Conservation (phyloP, 805 yeast genomes). For the Spathaspora hagerdaliae region DNA sequence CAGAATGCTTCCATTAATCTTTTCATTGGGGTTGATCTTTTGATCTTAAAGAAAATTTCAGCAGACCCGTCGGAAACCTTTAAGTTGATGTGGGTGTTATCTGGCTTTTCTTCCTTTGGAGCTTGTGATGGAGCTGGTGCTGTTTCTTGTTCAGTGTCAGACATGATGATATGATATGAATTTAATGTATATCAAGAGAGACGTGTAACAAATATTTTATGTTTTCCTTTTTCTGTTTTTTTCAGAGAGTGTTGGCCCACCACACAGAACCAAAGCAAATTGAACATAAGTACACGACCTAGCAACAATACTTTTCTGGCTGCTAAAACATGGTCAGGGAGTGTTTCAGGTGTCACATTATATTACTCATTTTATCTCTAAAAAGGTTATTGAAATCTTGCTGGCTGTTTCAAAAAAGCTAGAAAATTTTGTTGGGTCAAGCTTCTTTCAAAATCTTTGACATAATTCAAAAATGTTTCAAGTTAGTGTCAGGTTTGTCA, state of each 20-base stretch:
- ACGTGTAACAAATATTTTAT: background rate
- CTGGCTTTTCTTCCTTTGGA: constrained; percentile 45
- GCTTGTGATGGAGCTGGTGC: constrained; percentile 8
- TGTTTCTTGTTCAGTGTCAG: constrained; percentile 13
- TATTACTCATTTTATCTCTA: too few relatives aligned
- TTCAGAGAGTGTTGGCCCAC: background rate
- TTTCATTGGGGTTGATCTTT: constrained; percentile 84
- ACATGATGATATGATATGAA: constrained; percentile 11
- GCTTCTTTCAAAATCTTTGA: too few relatives aligned
- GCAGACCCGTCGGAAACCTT: constrained; percentile 92
- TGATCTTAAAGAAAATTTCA: constrained; percentile 93
- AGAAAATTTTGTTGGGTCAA: too few relatives aligned
- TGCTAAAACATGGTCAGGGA: too few relatives aligned
- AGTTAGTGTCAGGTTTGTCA: background rate
- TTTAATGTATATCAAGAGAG: background rate
- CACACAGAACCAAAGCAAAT: background rate
- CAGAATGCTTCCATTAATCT: constrained; percentile 98
- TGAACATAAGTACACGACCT: too few relatives aligned
- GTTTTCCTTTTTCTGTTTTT: background rate
- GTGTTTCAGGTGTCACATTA: too few relatives aligned
- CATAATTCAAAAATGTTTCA: background rate
- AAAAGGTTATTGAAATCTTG: too few relatives aligned
- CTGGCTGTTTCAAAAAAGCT: too few relatives aligned
- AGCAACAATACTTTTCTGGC: too few relatives aligned
- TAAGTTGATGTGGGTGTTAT: constrained; percentile 77